These are phyloP conservation scores for Solanum etuberosum DNA, from an alignment of 257 asterid species.

Conservation along the genomic window DNA sequence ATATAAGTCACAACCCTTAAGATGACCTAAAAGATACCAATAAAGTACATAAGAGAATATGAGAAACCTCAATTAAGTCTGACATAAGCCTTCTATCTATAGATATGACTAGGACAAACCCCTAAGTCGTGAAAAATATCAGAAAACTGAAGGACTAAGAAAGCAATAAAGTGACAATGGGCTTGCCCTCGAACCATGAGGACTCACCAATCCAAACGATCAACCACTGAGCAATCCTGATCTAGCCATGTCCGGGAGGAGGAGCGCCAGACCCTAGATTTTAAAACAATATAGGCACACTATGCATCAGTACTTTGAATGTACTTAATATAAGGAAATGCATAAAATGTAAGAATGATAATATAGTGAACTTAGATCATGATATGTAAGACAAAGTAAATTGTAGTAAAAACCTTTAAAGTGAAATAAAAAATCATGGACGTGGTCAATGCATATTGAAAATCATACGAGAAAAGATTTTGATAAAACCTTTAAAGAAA, in stretches of 20 bases:
- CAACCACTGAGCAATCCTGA: not conserved
- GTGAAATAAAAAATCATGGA: not conserved
- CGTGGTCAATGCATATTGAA: not conserved
- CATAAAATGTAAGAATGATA: not conserved
- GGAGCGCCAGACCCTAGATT: not conserved
- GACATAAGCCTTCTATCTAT: not conserved
- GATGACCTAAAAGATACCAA: not conserved
- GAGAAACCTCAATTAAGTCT: not conserved
- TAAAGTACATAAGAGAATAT: not conserved
- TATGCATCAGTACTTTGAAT: too few relatives aligned
- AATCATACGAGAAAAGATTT: not conserved
- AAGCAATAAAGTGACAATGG: not conserved
- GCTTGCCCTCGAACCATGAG: not conserved
- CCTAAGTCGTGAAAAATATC: not conserved
- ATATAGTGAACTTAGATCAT: not conserved
- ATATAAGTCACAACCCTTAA: not conserved
- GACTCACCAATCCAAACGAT: not conserved
- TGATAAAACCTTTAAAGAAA: not conserved
- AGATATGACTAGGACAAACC: not conserved
- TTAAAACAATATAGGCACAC: not conserved
- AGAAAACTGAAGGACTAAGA: not conserved
- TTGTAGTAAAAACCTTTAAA: not conserved
- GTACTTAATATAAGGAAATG: not conserved
- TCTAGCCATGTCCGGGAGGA: not conserved
- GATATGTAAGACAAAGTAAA: not conserved